A percentile compares a stretch with the other conserved stretches of the same genome.
Evolutionary conservation across 768 basidiomycete genomes (phyloP).

Genomic region (Hericium coralloides): DNA sequence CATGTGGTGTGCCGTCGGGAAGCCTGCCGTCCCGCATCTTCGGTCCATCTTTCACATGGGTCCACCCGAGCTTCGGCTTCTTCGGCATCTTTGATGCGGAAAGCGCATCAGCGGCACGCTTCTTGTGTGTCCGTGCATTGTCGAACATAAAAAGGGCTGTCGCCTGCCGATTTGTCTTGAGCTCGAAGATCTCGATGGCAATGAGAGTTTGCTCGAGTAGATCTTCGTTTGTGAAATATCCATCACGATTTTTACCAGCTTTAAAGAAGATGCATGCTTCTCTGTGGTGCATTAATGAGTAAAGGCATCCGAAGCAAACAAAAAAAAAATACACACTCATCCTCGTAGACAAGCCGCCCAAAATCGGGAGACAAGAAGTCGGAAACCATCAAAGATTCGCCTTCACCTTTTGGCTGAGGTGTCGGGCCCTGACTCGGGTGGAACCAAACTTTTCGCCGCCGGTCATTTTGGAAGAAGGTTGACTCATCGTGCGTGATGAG

Average conservation of each 20-base stretch:
- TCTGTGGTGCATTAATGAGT: conserved; percentile 2
- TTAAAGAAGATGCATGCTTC: conserved; percentile 17
- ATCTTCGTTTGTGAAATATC: conserved; percentile 22
- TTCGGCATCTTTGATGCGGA: neutral
- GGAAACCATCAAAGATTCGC: conserved; percentile 10
- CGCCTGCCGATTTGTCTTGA: conserved; percentile 16
- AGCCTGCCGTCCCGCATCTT: neutral
- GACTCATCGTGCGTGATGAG: conserved; percentile 29
- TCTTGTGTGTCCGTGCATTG: conserved; percentile 21
- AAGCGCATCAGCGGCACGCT: conserved; percentile 13
- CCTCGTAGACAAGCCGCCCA: conserved; percentile 17
- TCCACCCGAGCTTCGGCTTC: neutral
- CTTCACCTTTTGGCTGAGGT: conserved; percentile 28
- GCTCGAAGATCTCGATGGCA: conserved; percentile 26
- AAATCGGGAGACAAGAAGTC: conserved; percentile 26
- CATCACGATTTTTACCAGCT: conserved; percentile 25
- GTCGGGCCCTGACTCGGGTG: conserved; percentile 14
- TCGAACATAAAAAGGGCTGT: conserved; percentile 22
- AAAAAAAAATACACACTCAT: conserved; percentile 13
- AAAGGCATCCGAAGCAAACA: neutral
- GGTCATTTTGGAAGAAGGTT: conserved; percentile 30
- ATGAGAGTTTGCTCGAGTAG: conserved; percentile 17
- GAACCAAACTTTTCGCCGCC: conserved; percentile 20
- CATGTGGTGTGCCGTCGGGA: neutral
- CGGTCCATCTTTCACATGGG: neutral